Conservation (phyloP, 345 rosid genomes). For the Populus euphratica region DNA sequence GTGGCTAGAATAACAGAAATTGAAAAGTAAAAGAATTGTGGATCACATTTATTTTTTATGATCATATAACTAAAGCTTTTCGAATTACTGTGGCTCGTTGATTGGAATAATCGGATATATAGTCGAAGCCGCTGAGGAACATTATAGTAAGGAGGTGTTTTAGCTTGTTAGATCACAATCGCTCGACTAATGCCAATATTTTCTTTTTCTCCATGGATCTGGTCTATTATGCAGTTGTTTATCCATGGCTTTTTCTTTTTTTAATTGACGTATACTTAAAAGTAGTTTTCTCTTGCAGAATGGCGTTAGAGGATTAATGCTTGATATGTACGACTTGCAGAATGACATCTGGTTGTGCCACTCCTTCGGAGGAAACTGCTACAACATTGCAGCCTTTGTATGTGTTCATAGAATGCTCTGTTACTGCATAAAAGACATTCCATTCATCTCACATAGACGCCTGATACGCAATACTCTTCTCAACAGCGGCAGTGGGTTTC, state of each 20-base stretch:
- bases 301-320: constrained; percentile 34
- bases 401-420: not conserved
- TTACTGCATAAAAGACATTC: not conserved
- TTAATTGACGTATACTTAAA: not conserved
- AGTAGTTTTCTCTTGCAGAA: constrained; percentile 18
- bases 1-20: not conserved
- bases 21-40: not conserved
- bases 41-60: not conserved
- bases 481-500: too few relatives aligned
- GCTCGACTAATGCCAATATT: not conserved
- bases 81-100: not conserved
- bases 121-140: not conserved
- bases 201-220: not conserved
- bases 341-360: constrained; percentile 36
- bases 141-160: not conserved
- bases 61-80: not conserved
- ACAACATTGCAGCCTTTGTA: constrained; percentile 31
- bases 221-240: not conserved
- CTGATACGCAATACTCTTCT: too few relatives aligned
- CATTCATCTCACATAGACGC: not conserved
- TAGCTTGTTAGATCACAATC: not conserved
- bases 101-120: not conserved
- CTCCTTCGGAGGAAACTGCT: constrained; percentile 28
- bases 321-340: constrained; percentile 31
- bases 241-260: not conserved